Evolutionary conservation across 176 grass and related monocot genomes (phyloP), one percentile per base, ranked within the genome.

Genomic region (Oryza rufipogon): DNA sequence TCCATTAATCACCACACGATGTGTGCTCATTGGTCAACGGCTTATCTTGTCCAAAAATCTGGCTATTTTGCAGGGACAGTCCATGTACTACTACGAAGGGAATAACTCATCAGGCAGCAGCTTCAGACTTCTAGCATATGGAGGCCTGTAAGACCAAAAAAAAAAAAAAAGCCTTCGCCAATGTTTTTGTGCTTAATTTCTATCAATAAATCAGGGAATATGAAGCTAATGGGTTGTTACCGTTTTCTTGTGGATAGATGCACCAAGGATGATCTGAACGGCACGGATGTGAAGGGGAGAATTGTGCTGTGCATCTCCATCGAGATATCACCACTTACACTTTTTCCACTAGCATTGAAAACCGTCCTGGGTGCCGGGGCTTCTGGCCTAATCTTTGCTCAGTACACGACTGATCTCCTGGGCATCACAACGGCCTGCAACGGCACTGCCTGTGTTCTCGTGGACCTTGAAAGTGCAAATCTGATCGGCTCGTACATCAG

Each of bases 1-100:
- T 39, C 38, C 38, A 39, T 39, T 39, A 39, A 39, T 39, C 38
- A 20, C 8, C 16, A 3, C 16, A 56, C 6, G 52, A 7, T 56
- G 52, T 56, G 52, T 19, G 52, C 15, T 36, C 38, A 39, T 7
- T 56, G 38, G 38, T 39, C 14, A 19, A 19, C 14, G 11, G 7
- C 11, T 61, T 25, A 65, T 34, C 58, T 22, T 83, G 70, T 47
- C 11, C 17, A 64, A 64, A 33, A 14, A 39, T 39, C 23, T 84
- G 12, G 11, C 26, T 11, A 7, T 44, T 83, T 79, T 83, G 22
- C 68, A 88, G 86, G 86, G 80, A 44, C 86, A 88, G 48, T 88
- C 86, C 4, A 8, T 83, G 11, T 39, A 39, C 7, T 67, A 73
- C 58, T 67, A 73, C 58, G 5, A 45, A 17, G 7, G 16, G 11